A percentile compares a stretch with the other conserved stretches of the same genome.
Conservation (phyloP, 2,329 filamentous ascomycete genomes). For the Ceratocystis papillata region DNA sequence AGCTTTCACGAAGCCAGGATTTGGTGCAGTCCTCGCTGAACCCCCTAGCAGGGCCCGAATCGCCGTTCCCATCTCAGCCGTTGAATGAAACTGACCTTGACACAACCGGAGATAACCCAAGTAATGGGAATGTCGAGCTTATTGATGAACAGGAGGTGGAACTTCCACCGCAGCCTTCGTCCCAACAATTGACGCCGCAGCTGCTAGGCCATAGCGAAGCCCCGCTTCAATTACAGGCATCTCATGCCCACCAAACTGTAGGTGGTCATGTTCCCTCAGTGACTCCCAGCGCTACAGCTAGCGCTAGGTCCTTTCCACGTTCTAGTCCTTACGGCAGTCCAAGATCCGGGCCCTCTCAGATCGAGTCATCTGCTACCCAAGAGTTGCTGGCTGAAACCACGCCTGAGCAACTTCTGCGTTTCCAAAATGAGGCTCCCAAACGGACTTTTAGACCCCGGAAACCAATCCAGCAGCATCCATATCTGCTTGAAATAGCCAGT, state of each 20-base stretch:
- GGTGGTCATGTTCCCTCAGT: background rate
- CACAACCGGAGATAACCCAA: background rate
- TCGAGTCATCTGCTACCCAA: background rate
- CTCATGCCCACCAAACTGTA: background rate
- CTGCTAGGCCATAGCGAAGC: background rate
- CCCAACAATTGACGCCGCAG: background rate
- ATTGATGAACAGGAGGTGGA: background rate
- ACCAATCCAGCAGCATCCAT: slow-evolving; percentile 51
- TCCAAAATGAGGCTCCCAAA: slow-evolving; percentile 16
- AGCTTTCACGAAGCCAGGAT: background rate
- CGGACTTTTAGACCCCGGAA: slow-evolving; percentile 49
- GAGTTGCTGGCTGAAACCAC: slow-evolving; percentile 12
- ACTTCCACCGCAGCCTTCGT: background rate
- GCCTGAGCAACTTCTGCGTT: slow-evolving; percentile 1
- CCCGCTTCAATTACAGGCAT: background rate
- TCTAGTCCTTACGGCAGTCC: background rate
- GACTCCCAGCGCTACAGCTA: background rate
- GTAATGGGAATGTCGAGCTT: background rate
- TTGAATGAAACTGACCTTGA: background rate
- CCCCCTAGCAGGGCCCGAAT: background rate
- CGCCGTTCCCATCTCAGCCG: background rate
- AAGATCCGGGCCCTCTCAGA: background rate
- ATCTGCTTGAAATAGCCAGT: slow-evolving; percentile 45
- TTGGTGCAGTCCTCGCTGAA: background rate
- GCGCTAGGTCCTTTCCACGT: background rate